Conservation (phyloP, 768 basidiomycete genomes). For the Phlebiopsis gigantea region DNA sequence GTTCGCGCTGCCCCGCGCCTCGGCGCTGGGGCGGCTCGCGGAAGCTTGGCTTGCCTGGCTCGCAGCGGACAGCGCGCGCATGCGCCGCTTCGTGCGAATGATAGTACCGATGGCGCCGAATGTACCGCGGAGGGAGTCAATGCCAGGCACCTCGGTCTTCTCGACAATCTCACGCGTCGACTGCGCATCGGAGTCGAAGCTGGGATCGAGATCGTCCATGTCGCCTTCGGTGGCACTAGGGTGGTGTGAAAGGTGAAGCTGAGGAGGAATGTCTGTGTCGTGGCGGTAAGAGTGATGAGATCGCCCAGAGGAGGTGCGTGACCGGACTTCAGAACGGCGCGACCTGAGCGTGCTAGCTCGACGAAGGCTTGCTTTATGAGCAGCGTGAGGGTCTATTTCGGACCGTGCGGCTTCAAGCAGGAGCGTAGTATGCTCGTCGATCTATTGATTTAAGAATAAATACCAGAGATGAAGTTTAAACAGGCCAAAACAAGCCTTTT, state of each 20-base stretch:
- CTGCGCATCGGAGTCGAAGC: constrained; percentile 12
- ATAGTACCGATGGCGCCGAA: constrained; percentile 87
- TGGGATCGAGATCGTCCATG: constrained; percentile 13
- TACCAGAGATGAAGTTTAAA: not conserved
- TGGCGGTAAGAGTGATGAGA: not conserved
- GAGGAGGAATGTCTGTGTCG: not conserved
- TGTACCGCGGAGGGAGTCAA: constrained; percentile 82
- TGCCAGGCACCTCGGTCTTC: constrained; percentile 74
- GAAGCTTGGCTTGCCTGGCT: constrained; percentile 7
- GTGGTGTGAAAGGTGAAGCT: not conserved
- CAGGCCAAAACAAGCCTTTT: constrained; percentile 22
- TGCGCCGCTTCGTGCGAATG: constrained; percentile 48
- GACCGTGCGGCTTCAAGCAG: constrained; percentile 74
- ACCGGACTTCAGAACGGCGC: constrained; percentile 7
- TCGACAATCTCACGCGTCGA: constrained; percentile 19
- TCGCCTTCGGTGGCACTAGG: constrained; percentile 12
- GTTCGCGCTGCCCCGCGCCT: not conserved
- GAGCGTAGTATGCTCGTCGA: constrained; percentile 83
- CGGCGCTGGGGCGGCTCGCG: not conserved
- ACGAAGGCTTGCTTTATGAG: constrained; percentile 15
- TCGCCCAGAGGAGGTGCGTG: constrained; percentile 1
- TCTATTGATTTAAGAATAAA: constrained; percentile 26
- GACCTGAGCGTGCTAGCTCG: constrained; percentile 16
- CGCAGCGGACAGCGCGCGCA: constrained; percentile 18
- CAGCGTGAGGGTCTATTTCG: constrained; percentile 29